phyloP scores from a whole-genome alignment of 2,329 filamentous ascomycete species.

The Rhinocladiella mackenziei region DNA sequence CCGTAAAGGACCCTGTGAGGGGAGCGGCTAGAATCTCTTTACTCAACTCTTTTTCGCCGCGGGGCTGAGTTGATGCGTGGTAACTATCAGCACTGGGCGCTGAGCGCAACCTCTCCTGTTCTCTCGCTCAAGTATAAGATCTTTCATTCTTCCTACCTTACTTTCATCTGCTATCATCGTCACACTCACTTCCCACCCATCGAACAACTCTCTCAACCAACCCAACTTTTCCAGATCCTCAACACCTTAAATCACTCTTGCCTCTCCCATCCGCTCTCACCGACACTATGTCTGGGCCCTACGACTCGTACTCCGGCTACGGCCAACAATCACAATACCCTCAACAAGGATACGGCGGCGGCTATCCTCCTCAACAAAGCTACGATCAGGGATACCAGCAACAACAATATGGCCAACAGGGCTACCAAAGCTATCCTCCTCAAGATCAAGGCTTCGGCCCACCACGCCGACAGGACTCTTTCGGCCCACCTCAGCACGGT shows the following conservation, averaged over 20 bases:
- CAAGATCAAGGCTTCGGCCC: slow-evolving; percentile 44
- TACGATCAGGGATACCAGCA: slow-evolving; percentile 35
- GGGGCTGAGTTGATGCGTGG: slow-evolving; percentile 16
- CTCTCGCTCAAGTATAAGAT: background rate
- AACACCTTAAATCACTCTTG: background rate
- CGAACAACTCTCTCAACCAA: background rate
- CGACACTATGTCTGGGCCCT: slow-evolving; percentile 50
- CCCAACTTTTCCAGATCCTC: background rate
- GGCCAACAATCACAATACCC: slow-evolving; percentile 32
- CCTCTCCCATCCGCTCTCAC: background rate
- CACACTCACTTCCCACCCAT: background rate
- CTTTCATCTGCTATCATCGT: too few species aligned
- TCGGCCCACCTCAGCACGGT: slow-evolving; percentile 38
- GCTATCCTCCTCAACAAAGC: slow-evolving; percentile 33
- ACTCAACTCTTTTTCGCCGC: slow-evolving; percentile 7
- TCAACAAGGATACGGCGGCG: slow-evolving; percentile 31
- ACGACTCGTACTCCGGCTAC: slow-evolving; percentile 41
- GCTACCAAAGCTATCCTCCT: slow-evolving; percentile 33
- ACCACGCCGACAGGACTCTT: slow-evolving; percentile 38
- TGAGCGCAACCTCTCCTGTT: background rate
- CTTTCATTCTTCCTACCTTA: background rate
- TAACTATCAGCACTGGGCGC: background rate
- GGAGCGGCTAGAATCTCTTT: too few species aligned
- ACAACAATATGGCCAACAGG: slow-evolving; percentile 34
- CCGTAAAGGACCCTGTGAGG: too few species aligned